phyloP scores from a whole-genome alignment of 805 yeast genomes.

The Priceomyces haplophilus region DNA sequence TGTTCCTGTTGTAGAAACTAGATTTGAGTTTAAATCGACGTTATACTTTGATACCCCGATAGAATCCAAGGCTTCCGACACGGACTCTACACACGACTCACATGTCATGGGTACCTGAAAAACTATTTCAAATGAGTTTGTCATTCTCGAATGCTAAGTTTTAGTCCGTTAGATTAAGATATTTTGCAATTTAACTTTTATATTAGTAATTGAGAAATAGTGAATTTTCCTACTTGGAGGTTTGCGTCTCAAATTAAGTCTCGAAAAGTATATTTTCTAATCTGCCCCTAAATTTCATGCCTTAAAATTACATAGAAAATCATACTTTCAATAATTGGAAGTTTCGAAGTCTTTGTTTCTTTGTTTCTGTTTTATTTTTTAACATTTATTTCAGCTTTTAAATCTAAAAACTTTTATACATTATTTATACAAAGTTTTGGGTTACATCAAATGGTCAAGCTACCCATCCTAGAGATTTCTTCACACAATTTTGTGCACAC shows the following conservation, averaged over 20 bases:
- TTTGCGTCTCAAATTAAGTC: too few relatives aligned
- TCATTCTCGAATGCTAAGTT: conserved; percentile 13
- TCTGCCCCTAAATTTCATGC: too few relatives aligned
- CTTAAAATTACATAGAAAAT: too few relatives aligned
- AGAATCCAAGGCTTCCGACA: conserved; percentile 49
- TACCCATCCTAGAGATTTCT: neutral
- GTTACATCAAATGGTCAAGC: neutral
- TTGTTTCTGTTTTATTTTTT: too few relatives aligned
- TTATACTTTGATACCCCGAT: conserved; percentile 53
- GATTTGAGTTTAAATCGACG: conserved; percentile 56
- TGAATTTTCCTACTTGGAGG: too few relatives aligned
- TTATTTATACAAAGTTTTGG: too few relatives aligned
- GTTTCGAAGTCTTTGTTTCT: too few relatives aligned
- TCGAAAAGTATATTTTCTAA: too few relatives aligned
- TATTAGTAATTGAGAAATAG: neutral
- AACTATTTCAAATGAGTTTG: conserved; percentile 62
- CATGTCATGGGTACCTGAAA: conserved; percentile 88
- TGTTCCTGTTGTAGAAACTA: conserved; percentile 65
- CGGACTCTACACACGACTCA: conserved; percentile 62
- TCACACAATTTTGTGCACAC: conserved; percentile 54
- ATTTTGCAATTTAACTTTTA: neutral
- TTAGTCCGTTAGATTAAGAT: neutral
- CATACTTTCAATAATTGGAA: too few relatives aligned
- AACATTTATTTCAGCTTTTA: too few relatives aligned
- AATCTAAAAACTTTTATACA: too few relatives aligned